Evolutionary conservation across 1,139 yeast species (phyloP).

Genomic region (Candida sp.): DNA sequence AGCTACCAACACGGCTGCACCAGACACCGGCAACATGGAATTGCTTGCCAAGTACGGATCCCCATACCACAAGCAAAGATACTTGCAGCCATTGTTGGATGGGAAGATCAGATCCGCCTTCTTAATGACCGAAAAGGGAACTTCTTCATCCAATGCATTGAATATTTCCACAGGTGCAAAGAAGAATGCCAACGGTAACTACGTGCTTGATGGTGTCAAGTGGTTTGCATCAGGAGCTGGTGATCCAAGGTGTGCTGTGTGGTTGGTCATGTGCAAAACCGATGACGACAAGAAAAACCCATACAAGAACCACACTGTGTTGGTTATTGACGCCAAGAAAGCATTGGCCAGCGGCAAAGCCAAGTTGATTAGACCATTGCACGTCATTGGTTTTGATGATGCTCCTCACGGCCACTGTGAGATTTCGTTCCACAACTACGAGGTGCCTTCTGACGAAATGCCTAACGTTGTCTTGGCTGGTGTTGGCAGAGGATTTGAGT

Average conservation of each 20-base stretch:
- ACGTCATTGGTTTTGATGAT: slow-evolving; percentile 68
- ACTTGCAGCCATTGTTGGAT: slow-evolving; percentile 59
- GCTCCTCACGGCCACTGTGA: slow-evolving; percentile 82
- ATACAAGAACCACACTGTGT: slow-evolving; percentile 63
- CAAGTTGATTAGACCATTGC: slow-evolving; percentile 55
- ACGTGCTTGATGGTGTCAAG: slow-evolving; percentile 66
- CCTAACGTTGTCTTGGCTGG: slow-evolving; percentile 46
- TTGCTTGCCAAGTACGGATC: slow-evolving; percentile 65
- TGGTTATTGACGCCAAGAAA: slow-evolving; percentile 58
- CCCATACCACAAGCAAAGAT: slow-evolving; percentile 52
- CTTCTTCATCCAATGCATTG: slow-evolving; percentile 70
- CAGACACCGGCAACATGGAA: slow-evolving; percentile 83
- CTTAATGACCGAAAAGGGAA: slow-evolving; percentile 72
- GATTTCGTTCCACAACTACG: slow-evolving; percentile 55
- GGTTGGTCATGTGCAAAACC: slow-evolving; percentile 75
- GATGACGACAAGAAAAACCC: slow-evolving; percentile 32
- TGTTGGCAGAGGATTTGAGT: slow-evolving; percentile 67
- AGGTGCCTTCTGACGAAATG: slow-evolving; percentile 48
- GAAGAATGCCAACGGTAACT: slow-evolving; percentile 49
- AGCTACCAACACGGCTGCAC: slow-evolving; percentile 68
- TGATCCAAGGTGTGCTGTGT: slow-evolving; percentile 64
- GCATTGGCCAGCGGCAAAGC: slow-evolving; percentile 58
- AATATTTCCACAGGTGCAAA: slow-evolving; percentile 59
- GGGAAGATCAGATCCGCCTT: slow-evolving; percentile 72
- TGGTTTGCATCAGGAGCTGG: slow-evolving; percentile 85